Percentiles rank a stretch among this genome's conserved stretches.
phyloP scores from a whole-genome alignment of 2,329 filamentous ascomycete species.

The Exophiala mesophila region DNA sequence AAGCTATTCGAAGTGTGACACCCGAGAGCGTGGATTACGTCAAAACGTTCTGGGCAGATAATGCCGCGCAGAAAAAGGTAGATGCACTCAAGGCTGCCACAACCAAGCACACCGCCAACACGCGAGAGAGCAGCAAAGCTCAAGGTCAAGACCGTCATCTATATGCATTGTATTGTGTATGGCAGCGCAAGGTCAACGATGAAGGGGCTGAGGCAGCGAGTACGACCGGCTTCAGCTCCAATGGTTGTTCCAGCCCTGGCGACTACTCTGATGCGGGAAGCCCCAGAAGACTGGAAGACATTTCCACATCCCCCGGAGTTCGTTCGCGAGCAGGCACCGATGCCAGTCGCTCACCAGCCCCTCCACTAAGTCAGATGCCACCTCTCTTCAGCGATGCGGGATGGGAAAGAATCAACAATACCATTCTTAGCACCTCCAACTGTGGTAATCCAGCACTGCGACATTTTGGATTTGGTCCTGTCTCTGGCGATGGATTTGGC shows the following conservation, averaged over 20 bases:
- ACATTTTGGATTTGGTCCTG: constrained; percentile 95
- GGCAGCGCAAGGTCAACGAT: constrained; percentile 83
- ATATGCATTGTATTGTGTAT: constrained; percentile 89
- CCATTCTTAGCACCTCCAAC: constrained; percentile 94
- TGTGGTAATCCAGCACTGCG: constrained; percentile 92
- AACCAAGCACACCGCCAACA: constrained; percentile 72
- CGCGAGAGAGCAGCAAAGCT: constrained; percentile 80
- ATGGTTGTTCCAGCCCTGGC: constrained; percentile 60
- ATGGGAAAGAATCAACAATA: constrained; percentile 94
- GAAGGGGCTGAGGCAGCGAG: constrained; percentile 53
- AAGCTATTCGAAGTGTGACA: constrained; percentile 83
- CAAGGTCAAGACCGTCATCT: constrained; percentile 89
- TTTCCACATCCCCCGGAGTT: constrained; percentile 34
- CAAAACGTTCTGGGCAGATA: constrained; percentile 90
- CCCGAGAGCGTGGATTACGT: constrained; percentile 74
- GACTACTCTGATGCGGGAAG: constrained; percentile 29
- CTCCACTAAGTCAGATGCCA: constrained; percentile 53
- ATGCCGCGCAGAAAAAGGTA: constrained; percentile 75
- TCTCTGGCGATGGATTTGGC: constrained; percentile 87
- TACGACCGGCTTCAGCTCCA: constrained; percentile 48
- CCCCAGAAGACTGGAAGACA: constrained; percentile 26
- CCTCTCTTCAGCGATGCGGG: constrained; percentile 79
- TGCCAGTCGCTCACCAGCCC: constrained; percentile 34
- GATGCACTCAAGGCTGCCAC: constrained; percentile 80
- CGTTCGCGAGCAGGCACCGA: constrained; percentile 44